Base-by-base conservation (phyloP, 2,329 filamentous ascomycete genomes). In the Sordariomycetes sp. region DNA sequence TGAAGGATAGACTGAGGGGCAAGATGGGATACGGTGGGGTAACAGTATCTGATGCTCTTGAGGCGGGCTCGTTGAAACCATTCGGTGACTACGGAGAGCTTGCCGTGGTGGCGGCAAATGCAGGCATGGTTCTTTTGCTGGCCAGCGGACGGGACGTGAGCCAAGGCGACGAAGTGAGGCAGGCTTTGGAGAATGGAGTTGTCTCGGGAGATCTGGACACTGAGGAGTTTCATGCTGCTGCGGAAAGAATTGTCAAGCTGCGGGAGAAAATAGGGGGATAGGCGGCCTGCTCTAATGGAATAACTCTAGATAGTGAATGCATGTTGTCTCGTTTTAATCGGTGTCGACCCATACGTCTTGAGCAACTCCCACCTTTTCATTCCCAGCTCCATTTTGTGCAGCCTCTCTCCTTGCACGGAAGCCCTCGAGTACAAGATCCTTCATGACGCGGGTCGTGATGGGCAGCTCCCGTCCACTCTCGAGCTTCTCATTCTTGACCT, bases 391-490 rank as follows among this genome's bases (percentile, higher is more conserved):
- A n/a, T n/a, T n/a, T n/a, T n/a, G n/a, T n/a, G n/a, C 25, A 9
- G 25, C 25, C 17, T 39, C 37, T 30, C 35, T 45, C 31, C 50
- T 46, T 40, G 48, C 33, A 19, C 44, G 38, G 40, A 59, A 59
- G 9, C 44, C 55, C 33, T 56, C 50, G 17, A 50, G 33, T 8
- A 61, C 36, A 21, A 52, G 17, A 18, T 39, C 50, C 30, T 35
- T 42, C 38, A 51, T 48, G 30, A 49, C 35, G 8, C 26, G n/a
- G 32, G 44, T 49, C 21, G 57, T 56, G 36, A 61, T 38, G 3
- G 49, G 47, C 24, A 61, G 50, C 37, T 44, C 36, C 33, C 40
- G 46, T 18, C 41, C 40, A 19, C 49, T 49, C n/a, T 39, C 49
- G 8, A 45, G 38, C 35, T 25, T 47, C 38, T 51, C 46, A 6